Base-by-base conservation (phyloP, 2,329 filamentous ascomycete genomes). In the Fusarium sp. region DNA sequence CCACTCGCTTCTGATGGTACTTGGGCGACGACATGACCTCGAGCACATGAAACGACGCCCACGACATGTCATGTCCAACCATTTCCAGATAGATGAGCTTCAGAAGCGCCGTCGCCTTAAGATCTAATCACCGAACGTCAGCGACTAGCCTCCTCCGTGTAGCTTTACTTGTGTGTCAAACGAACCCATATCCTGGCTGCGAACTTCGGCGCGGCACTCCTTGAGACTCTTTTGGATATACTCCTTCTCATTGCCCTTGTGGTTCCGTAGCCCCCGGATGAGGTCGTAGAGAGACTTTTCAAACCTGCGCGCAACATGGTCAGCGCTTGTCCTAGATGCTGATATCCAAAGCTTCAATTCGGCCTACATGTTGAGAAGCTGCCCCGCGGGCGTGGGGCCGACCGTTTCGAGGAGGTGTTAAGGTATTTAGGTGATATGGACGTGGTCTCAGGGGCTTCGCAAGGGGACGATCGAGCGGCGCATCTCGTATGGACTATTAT, bases 41-140 rank as follows among this genome's bases (percentile, higher is more conserved):
- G 49, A 99, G 90, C 54, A 98, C 95, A 79, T 99, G 93, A 82
- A 99, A 99, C 14, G 94, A 94, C 6, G 96, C 96, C 96, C 96
- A 99, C 5, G 95, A 98, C 96, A 99, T 99, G 81, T 98, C 96
- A 79, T 98, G 93, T 16, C 96, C 96, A 74, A 98, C 94, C 96
- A 99, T 99, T 80, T 99, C 96, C 71, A 99, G 89, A 79, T 99
- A 99, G 55, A 98, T 91, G 74, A 99, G 88, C 84, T 99, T 99
- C 77, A 99, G 85, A 56, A 99, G 86, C 46, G 96, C 96, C 34
- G 94, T 98, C 21, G 96, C 94, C 85, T 99, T 99, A 81, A 97
- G 88, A 83, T 98, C 94, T 93, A 62, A 54, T 49, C 55, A 55
- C 45, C 16, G n/a, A 25, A 34, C 23, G 55, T 74, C 58, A 74